Conservation (phyloP, 1,284 basidiomycete genomes). For the Thelephora terrestris region DNA sequence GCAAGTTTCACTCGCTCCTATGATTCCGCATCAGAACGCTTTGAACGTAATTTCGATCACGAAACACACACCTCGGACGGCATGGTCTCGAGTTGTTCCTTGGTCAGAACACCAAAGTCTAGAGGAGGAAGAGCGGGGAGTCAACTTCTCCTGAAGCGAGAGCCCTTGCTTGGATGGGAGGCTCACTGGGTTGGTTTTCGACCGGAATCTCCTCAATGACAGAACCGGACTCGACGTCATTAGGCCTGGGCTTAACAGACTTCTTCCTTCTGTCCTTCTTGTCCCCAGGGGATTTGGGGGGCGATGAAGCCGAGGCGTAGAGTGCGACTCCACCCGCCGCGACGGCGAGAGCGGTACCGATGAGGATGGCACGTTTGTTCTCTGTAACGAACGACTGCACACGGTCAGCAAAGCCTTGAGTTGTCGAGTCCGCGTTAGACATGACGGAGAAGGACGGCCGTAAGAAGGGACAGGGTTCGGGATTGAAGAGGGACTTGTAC, state of each 20-base stretch:
- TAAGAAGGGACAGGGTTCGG: too few species aligned
- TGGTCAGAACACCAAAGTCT: slow-evolving; percentile 34
- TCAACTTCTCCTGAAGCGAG: too few species aligned
- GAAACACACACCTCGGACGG: slow-evolving; percentile 38
- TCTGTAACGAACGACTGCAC: slow-evolving; percentile 63
- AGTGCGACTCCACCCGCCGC: slow-evolving; percentile 74
- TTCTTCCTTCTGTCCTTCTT: slow-evolving; percentile 47
- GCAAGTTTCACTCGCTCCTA: slow-evolving; percentile 75
- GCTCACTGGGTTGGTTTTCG: slow-evolving; percentile 1
- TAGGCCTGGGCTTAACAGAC: slow-evolving; percentile 51
- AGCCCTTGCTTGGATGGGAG: neutral
- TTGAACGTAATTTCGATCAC: neutral
- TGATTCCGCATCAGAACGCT: slow-evolving; percentile 1
- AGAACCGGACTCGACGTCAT: slow-evolving; percentile 50
- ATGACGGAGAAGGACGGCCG: slow-evolving; percentile 15
- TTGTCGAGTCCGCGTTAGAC: slow-evolving; percentile 24
- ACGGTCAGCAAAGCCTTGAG: slow-evolving; percentile 40
- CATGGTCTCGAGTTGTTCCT: slow-evolving; percentile 49
- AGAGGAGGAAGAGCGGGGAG: neutral
- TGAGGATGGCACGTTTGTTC: slow-evolving; percentile 61
- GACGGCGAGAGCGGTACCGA: slow-evolving; percentile 60
- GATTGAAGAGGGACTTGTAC: too few species aligned
- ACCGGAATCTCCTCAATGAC: slow-evolving; percentile 61
- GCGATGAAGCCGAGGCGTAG: slow-evolving; percentile 51
- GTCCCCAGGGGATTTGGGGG: slow-evolving; percentile 23